Evolutionary conservation across 1,139 yeast genomes (phyloP).

Genomic region (Pichia sp.): DNA sequence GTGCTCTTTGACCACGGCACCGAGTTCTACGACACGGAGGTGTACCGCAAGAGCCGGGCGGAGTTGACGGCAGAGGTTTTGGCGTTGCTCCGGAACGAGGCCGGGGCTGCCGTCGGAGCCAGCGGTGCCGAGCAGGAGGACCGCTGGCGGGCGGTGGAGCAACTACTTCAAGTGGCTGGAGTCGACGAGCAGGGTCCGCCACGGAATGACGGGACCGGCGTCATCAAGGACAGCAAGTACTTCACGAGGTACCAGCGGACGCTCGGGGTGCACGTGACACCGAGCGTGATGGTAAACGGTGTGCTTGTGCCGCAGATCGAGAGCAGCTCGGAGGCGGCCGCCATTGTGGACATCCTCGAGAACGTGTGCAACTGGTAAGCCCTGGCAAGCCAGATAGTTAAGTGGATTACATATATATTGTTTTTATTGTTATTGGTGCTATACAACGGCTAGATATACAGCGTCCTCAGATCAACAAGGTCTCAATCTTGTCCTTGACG

Average conservation of each 20-base stretch:
- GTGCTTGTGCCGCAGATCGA: slow-evolving; percentile 44
- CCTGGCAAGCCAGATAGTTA: neutral
- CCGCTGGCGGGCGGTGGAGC: neutral
- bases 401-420: neutral
- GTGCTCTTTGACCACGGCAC: slow-evolving; percentile 51
- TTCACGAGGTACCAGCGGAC: slow-evolving; percentile 72
- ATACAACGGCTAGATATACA: neutral
- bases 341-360: slow-evolving; percentile 32
- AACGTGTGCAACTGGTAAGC: slow-evolving; percentile 1
- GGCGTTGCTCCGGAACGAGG: neutral
- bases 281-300: slow-evolving; percentile 76
- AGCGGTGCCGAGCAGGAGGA: neutral
- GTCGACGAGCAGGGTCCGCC: slow-evolving; percentile 15
- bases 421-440: neutral
- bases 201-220: slow-evolving; percentile 46
- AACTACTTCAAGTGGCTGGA: slow-evolving; percentile 34
- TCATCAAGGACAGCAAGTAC: slow-evolving; percentile 63
- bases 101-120: neutral
- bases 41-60: slow-evolving; percentile 50
- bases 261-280: slow-evolving; percentile 78
- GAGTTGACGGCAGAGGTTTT: slow-evolving; percentile 43
- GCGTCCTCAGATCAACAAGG: slow-evolving; percentile 71
- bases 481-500: slow-evolving; percentile 98
- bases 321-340: slow-evolving; percentile 37
- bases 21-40: slow-evolving; percentile 59